Evolutionary conservation across 768 basidiomycete genomes (phyloP), one percentile per base, ranked within the genome.

Genomic region (Gyrodon lividus): DNA sequence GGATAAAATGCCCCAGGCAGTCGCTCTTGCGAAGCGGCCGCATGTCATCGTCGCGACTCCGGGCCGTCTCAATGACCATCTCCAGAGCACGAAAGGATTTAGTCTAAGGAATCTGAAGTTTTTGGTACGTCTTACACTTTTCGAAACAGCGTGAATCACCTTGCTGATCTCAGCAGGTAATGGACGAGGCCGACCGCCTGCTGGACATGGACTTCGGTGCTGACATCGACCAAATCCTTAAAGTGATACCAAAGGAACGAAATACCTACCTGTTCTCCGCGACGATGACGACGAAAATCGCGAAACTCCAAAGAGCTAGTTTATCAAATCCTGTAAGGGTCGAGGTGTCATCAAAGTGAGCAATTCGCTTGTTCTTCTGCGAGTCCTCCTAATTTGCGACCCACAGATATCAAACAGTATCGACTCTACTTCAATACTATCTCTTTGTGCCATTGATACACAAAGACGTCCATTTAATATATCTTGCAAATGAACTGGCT

Each of bases 221-320:
- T 42, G 87, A 89, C 46, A 92, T 99, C 59, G 96, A 98, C 75
- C 93, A 92, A 74, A 94, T 99, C 62, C 79, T 99, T 31, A 96
- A 95, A 71, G 82, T 92, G 34, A 87, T 99, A 56, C 97, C 96
- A 19, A 91, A 85, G 63, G 95, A 98, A 60, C 82, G 97, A 10
- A 90, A 87, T 26, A 99, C 97, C 3, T 98, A 93, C 65, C 80
- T 99, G 2, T 99, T 94, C 74, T 98, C 96, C 12, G 97, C 96
- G 6, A 98, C 96, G 19, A 98, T 99, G 96, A 96, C 97, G 10
- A 93, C 92, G 13, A 98, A 98, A 72, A 93, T 99, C 4, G 92
- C 90, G 10, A 98, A 98, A 70, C 77, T 99, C 10, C 96, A 98
- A 67, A 74, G 96, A 47, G 95, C 97, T 28, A 94, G 92, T 75